phyloP scores from a whole-genome alignment of 768 basidiomycete species.

The Boletellus ananiceps region DNA sequence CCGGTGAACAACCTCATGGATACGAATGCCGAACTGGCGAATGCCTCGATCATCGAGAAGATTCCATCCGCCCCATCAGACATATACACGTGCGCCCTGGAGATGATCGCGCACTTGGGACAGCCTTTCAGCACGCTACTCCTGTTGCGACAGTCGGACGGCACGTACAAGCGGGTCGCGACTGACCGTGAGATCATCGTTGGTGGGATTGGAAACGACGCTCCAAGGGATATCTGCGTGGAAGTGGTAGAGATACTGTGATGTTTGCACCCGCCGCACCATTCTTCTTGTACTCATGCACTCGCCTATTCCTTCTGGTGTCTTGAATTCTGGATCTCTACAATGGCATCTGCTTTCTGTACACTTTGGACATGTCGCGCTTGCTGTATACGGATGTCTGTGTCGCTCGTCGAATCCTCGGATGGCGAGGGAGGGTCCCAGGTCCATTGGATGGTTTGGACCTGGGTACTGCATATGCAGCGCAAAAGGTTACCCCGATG shows the following conservation, averaged over 20 bases:
- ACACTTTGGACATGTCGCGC: no score
- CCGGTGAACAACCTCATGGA: background rate
- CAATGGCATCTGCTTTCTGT: no score
- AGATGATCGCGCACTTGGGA: constrained; percentile 3
- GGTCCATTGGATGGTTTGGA: no score
- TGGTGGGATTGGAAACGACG: background rate
- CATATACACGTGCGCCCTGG: background rate
- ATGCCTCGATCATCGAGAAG: background rate
- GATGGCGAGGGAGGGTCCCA: no score
- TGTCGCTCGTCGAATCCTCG: no score
- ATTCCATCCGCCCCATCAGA: background rate
- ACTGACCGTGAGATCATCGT: constrained; percentile 4
- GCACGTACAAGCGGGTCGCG: constrained; percentile 4
- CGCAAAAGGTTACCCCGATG: no score
- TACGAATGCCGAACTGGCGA: background rate
- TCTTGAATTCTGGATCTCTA: no score
- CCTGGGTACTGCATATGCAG: no score
- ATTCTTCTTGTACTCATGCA: background rate
- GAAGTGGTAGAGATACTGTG: constrained; percentile 3
- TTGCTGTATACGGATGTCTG: no score
- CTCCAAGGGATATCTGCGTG: background rate
- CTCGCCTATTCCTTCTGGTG: no score
- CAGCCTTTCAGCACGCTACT: constrained; percentile 5
- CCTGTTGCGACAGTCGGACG: background rate
- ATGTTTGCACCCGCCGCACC: background rate